Base-by-base conservation (phyloP, 257 asterid species). In the Ilex asprella region DNA sequence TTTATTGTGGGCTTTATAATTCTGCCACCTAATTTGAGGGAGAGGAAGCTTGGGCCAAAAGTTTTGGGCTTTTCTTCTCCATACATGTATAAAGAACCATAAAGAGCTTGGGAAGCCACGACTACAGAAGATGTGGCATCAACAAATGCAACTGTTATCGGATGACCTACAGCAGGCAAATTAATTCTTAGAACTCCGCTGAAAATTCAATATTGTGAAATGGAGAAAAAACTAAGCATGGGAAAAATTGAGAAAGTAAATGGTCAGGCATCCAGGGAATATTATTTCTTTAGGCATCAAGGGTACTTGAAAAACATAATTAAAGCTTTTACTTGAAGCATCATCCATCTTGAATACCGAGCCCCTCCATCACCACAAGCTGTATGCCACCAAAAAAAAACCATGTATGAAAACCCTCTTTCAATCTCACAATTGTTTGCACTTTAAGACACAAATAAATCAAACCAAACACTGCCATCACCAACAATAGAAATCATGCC, bases 291-390 rank as follows among this genome's bases (percentile, higher is more conserved):
- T n/a, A n/a, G n/a, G n/a, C 47, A 41, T 41, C 47, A 41, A 11
- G 7, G 5, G 11, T 41, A 41, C 47, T 41, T 41, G 10, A 41
- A 10, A 4, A 56, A 16, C 75, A 60, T 93, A 93, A 97, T 93
- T 93, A 80, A 93, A 93, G 75, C 99, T 93, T 85, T 87, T 93
- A 82, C 91, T 85, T 59, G 92, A 67, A 55, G 81, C 97, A 69
- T 93, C 97, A 65, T 92, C 99, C 94, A 92, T 70, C 79, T 72
- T 85, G 91, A 92, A 92, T 68, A 92, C 81, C 89, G 97, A 79
- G 67, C 78, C 75, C 82, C 75, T 30, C 95, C 94, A 67, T 93
- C 99, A 62, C 85, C 92, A 61, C 97, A 93, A 69, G 95, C 99
- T 89, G 95, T 61, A 58, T 8, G 53, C 58, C 65, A 61, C n/a